Conservation (phyloP, 2,329 filamentous ascomycete genomes). For the Nigrospora sphaerica region DNA sequence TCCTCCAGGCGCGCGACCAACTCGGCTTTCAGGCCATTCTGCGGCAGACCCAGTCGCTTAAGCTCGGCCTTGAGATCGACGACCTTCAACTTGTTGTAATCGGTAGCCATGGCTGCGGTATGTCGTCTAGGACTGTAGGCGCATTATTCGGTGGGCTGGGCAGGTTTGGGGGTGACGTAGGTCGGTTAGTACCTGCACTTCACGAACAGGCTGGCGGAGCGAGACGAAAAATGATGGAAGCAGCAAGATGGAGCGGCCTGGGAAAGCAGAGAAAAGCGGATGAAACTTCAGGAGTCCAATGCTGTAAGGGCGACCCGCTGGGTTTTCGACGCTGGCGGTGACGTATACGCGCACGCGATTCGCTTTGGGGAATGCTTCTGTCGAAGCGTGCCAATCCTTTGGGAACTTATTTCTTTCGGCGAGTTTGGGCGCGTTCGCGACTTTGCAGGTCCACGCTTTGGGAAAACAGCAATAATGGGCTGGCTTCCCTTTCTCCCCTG, state of each 20-base stretch:
- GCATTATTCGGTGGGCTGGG: constrained; percentile 1
- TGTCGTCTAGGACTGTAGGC: constrained; percentile 4
- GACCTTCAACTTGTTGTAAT: constrained; percentile 60
- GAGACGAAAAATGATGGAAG: neutral
- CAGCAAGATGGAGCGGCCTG: neutral
- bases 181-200: neutral
- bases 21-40: constrained; percentile 64
- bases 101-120: constrained; percentile 33
- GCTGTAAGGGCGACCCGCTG: no score
- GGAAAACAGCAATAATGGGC: no score
- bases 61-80: constrained; percentile 69
- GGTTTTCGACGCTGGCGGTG: no score
- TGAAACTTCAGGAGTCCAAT: no score
- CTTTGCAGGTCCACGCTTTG: no score
- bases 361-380: no score
- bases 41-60: constrained; percentile 61
- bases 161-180: constrained; percentile 2
- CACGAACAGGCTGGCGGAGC: neutral
- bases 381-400: no score
- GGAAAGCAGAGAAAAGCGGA: neutral
- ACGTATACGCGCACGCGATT: no score
- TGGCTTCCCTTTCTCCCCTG: no score
- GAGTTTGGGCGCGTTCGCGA: no score
- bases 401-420: no score
- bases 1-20: constrained; percentile 57